Evolutionary conservation across 2,329 filamentous ascomycete genomes (phyloP).

Genomic region (Alternaria sp.): DNA sequence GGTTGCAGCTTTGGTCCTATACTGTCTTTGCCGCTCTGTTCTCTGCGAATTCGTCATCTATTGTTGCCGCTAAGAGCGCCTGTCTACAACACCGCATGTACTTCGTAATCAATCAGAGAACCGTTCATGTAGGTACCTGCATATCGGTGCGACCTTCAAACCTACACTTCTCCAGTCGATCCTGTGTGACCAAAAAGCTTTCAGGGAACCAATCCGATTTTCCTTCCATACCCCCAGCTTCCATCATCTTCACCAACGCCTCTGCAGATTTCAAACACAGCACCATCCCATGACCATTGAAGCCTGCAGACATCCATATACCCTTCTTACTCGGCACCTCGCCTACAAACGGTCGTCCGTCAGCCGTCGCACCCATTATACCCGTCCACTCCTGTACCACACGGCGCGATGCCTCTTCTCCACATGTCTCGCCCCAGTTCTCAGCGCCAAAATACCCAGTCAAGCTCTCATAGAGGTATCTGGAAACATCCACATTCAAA

Average conservation of each 20-base stretch:
- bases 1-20: no score
- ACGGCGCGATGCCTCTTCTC: slow-evolving; percentile 28
- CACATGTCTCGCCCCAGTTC: slow-evolving; percentile 48
- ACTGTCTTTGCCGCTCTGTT: no score
- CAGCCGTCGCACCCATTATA: slow-evolving; percentile 62
- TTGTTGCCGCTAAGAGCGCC: no score
- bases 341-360: slow-evolving; percentile 60
- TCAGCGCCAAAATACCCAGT: slow-evolving; percentile 61
- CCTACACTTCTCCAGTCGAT: slow-evolving; percentile 51
- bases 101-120: neutral
- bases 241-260: slow-evolving; percentile 65
- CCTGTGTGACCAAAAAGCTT: slow-evolving; percentile 59
- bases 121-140: neutral
- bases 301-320: slow-evolving; percentile 66
- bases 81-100: no score
- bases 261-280: slow-evolving; percentile 67
- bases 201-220: slow-evolving; percentile 63
- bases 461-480: slow-evolving; percentile 57
- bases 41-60: no score
- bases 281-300: slow-evolving; percentile 73
- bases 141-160: slow-evolving; percentile 26
- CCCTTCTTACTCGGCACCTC: slow-evolving; percentile 54
- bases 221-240: slow-evolving; percentile 41
- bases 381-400: slow-evolving; percentile 57
- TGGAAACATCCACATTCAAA: slow-evolving; percentile 61